Base-by-base conservation (phyloP, 2,329 filamentous ascomycete species). In the Pezicula carpinea region DNA sequence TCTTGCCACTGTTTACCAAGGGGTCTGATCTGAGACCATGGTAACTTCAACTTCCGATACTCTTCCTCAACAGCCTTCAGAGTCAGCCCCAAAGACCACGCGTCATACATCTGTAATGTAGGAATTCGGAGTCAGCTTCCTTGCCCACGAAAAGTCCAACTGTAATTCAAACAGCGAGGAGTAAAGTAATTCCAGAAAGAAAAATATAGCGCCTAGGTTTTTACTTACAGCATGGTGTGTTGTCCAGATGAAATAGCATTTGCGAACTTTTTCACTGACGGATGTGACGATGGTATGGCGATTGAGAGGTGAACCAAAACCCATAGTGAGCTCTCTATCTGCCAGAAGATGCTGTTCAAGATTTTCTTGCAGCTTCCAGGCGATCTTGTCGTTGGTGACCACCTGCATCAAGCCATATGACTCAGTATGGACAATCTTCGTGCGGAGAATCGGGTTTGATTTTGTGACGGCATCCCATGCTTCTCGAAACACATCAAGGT, bases 21-120 rank as follows among this genome's bases (percentile, higher is more conserved):
- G 14, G 14, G 29, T 32, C 14, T 32, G 29, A 13, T 11, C 13
- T 8, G 7, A 21, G 17, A 13, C 22, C 29, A 4, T 34, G 14
- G 13, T 15, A 70, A 13, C 14, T 14, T 6, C 14, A 29, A 32
- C 8, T 32, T 22, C 50, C 75, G 72, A 15, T 49, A 49, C 6
- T 26, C 43, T 23, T 41, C 22, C 31, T 46, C 38, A 21, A 52
- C 33, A 13, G 23, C 8, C 3, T 40, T 29, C 6, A 47, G 26
- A 10, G 47, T 33, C 18, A 36, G 3, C 5, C 17, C 5, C 60
- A 80, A 73, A 3, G 79, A 80, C 80, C 80, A 83, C 17, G 80
- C 80, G 61, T 84, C 80, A 58, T 82, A 83, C 1, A 82, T 53
- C 1, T n/a, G n/a, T n/a, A n/a, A n/a, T n/a, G n/a, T n/a, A n/a